Evolutionary conservation across 2,329 filamentous ascomycete species (phyloP), one percentile per base, ranked within the genome.

Genomic region (Acarospora socialis): DNA sequence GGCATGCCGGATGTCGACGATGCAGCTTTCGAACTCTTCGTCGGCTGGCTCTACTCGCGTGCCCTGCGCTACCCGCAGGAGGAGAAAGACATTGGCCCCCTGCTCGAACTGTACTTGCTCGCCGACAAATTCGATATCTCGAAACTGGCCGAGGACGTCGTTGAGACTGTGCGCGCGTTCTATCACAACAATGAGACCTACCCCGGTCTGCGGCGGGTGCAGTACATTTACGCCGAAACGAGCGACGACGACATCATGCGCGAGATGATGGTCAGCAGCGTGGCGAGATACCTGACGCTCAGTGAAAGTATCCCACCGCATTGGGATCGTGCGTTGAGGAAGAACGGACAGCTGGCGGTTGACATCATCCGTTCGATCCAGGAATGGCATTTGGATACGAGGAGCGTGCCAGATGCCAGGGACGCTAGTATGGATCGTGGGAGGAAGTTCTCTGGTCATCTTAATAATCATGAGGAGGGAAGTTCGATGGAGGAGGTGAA

Each of bases 81-180:
- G 36, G 66, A 70, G 46, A 55, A 61, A 21, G 65, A 68, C 35
- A 53, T 70, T 3, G 56, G 55, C 10, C 46, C 53, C 0, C 51
- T 67, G n/a, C 61, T 67, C 41, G 65, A 69, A 35, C 54, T 70
- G 20, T 69, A 69, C 48, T 57, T 68, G 27, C 63, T 69, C 55
- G 56, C 58, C 19, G 61, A 67, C 49, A 66, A 66, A 40, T 63
- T 66, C 52, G 51, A 60, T 39, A 66, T 68, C 37, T 50, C 56
- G 3, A 48, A 48, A n/a, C 51, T 70, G 10, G 51, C 59, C 21
- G 45, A 56, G 10, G 63, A 66, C 32, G 57, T 66, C 9, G 55
- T 69, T 30, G 60, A 65, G 32, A 53, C 57, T 0, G 61, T 68
- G 13, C 52, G 65, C 23, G 53, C 57, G 22, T 69, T 54, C 52